Evolutionary conservation across 2,329 filamentous ascomycete species (phyloP), one percentile per base, ranked within the genome.

Genomic region (Botrytis hyacinthi): DNA sequence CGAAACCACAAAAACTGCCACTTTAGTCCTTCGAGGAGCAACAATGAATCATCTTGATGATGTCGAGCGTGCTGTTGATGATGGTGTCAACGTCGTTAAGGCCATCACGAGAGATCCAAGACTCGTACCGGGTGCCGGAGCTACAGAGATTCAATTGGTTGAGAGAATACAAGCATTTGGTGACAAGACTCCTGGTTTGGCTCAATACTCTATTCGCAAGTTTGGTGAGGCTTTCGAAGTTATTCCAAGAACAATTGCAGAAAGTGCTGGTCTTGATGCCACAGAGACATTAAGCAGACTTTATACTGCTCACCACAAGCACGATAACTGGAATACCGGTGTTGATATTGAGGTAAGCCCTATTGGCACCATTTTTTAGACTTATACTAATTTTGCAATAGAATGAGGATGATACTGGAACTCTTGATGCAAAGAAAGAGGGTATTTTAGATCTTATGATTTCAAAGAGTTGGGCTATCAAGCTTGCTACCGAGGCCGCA

Each of bases 21-120:
- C 96, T 12, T 88, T 99, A 67, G 95, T 99, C 71, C 90, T 99
- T 75, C 91, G 96, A 77, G 96, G 97, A 68, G 96, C 96, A 32
- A 99, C 96, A 8, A 95, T 98, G 84, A 99, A 99, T 86, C 94
- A 98, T 83, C 90, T 99, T 37, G 96, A 99, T 81, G 96, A 99
- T 79, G 89, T 99, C 51, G 96, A 99, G 87, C 92, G 96, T 76
- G 96, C 96, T 69, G 95, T 99, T 73, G 96, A 99, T 80, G 96
- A 99, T 78, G 96, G 96, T 77, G 96, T 99, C 82, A 99, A 98
- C 81, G 97, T 97, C 70, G 93, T 99, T 83, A 99, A 99, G 86
- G 96, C 96, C 77, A 97, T 99, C 82, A 98, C 96, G 75, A 93
- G 93, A 82, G 97, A 99, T 82, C 86, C 95, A 10, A 89, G 95